Conservation (phyloP, 805 yeast species). For the Hanseniaspora hatyaiensis region DNA sequence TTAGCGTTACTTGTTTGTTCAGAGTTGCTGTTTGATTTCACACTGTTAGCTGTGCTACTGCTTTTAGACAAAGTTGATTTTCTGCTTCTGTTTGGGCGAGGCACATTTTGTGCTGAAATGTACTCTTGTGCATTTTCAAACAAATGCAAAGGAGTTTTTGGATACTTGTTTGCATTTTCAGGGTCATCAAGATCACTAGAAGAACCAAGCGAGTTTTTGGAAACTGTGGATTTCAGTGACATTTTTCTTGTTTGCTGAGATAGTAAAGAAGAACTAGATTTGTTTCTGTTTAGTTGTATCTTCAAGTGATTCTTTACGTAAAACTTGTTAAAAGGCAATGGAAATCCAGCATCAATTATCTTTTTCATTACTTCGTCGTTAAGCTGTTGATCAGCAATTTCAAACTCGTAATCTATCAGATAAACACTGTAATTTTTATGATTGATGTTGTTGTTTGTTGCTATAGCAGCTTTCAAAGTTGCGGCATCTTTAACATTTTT, state of each 20-base stretch:
- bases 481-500: conserved; percentile 26
- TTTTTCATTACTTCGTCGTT: conserved; percentile 29
- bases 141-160: conserved; percentile 27
- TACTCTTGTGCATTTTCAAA: conserved; percentile 21
- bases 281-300: conserved; percentile 20
- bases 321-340: conserved; percentile 18
- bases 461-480: conserved; percentile 34
- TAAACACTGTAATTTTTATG: conserved; percentile 34
- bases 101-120: neutral
- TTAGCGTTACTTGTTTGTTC: conserved; percentile 3
- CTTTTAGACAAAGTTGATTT: conserved; percentile 11
- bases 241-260: conserved; percentile 23
- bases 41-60: conserved; percentile 26
- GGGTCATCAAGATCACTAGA: conserved; percentile 13
- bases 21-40: conserved; percentile 21
- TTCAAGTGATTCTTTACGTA: conserved; percentile 25
- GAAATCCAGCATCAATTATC: conserved; percentile 22
- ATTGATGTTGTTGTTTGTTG: conserved; percentile 29
- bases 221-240: conserved; percentile 26
- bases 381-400: conserved; percentile 41
- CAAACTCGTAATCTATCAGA: conserved; percentile 57
- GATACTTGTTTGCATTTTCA: conserved; percentile 23
- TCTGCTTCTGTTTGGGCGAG: conserved; percentile 22
- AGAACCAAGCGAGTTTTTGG: conserved; percentile 16
- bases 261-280: conserved; percentile 17